Base-by-base conservation (phyloP, 169 alveolate species). In the Babesia bovis region DNA sequence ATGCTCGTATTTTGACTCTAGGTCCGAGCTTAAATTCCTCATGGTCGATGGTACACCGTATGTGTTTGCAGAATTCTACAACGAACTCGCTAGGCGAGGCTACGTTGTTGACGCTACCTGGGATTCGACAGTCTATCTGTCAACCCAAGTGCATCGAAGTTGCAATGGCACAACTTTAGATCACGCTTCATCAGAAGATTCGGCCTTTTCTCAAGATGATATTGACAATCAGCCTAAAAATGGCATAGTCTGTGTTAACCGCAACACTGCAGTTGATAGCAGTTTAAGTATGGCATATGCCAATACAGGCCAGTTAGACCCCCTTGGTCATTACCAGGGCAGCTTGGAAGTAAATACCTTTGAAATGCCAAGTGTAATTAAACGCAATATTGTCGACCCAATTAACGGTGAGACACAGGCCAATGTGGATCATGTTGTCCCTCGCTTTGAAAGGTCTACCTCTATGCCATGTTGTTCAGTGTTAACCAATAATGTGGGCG, bases 31-130 rank as follows among this genome's bases (percentile, higher is more conserved):
- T 35, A 4, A 47, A 12, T 63, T 63, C 25, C 5, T 63, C n/a
- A 28, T 17, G 19, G 47, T 63, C 21, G 49, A 45, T 12, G 73
- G 73, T 15, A 13, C 53, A 21, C 28, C 30, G 30, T 63, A 63
- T 30, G 12, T 63, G 49, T 63, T 23, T 21, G 73, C 42, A 10
- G 73, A 63, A 1, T 45, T 63, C 47, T 63, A 45, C 49, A 3
- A 17, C 25, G 73, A 4, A 21, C 60, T 63, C 15, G 21, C n/a
- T 3, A 17, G 44, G 1, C 21, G 57, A 13, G 28, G 32, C 5
- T 5, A 1, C 15, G 12, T 17, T 13, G 28, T 25, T 1, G 50
- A n/a, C 21, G 15, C 47, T 10, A 21, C 13, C 3, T 26, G 61
- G 23, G 28, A 4, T 21, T 36, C 47, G 60, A 49, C 60, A 28